Conservation (phyloP, 108 stramenopile genomes). For the Nitzschia putrida region DNA sequence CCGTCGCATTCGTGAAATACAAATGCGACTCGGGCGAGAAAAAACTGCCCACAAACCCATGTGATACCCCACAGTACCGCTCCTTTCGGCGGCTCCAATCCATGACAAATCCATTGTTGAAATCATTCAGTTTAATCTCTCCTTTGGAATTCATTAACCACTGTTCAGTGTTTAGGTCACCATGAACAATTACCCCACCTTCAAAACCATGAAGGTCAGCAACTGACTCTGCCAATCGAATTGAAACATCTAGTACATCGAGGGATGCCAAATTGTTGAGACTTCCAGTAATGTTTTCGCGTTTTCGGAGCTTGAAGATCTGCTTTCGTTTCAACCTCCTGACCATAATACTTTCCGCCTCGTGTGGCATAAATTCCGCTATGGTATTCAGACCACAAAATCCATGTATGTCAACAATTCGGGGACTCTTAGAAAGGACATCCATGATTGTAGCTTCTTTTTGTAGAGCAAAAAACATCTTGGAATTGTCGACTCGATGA, state of each 20-base stretch:
- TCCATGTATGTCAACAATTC: slow-evolving; percentile 69
- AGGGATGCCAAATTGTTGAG: no score
- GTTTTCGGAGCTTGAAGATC: background rate
- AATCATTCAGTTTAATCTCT: background rate
- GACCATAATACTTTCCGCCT: background rate
- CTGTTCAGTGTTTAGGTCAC: no score
- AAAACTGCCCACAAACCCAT: background rate
- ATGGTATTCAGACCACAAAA: slow-evolving; percentile 67
- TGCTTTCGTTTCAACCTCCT: background rate
- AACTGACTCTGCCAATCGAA: no score
- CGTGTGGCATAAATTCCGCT: no score
- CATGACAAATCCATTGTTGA: no score
- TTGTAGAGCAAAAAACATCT: no score
- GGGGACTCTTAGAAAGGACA: slow-evolving; percentile 54
- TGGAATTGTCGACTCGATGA: no score
- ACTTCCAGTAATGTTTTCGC: background rate
- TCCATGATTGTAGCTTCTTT: slow-evolving; percentile 80
- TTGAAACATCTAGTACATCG: background rate
- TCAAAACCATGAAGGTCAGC: no score
- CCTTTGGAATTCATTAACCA: no score
- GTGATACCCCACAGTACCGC: background rate
- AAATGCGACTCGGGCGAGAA: background rate
- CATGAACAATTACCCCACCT: no score
- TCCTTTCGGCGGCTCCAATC: background rate
- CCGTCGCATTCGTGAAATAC: no score